Evolutionary conservation across 2,329 filamentous ascomycete genomes (phyloP), one percentile per base, ranked within the genome.

Genomic region (Acrodontium crateriforme): DNA sequence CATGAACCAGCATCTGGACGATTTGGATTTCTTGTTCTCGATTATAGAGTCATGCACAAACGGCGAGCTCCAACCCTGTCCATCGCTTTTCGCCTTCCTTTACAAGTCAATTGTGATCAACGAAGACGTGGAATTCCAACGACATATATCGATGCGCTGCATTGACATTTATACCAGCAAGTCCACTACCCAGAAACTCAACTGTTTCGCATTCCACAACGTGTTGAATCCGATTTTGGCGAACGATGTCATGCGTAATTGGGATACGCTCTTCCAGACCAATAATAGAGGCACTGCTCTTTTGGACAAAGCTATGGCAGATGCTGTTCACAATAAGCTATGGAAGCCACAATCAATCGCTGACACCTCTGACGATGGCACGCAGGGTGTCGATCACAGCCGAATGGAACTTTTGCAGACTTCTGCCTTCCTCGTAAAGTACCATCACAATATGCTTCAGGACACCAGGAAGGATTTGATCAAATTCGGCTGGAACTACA

Each of bases 401-500:
- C 71, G 89, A 10, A 93, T 95, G 73, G 91, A 98, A 50, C 70
- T 94, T 7, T 69, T 99, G 24, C 91, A 99, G 52, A 69, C 95
- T 24, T 94, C 89, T 5, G 85, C 89, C 0, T 74, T 98, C 62
- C 65, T 98, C 20, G 78, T 98, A 55, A 98, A 98, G 50, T 92
- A 95, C 46, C 83, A 98, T 46, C 75, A 87, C 46, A 71, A 72
- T 17, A 79, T 84, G 29, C 69, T 98, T 2, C 80, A 91, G 41
- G 89, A 95, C 46, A 77, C 82, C 2, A 75, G 91, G 19, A 98
- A 98, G 55, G 89, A 98, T 39, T 87, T 98, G 37, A 98, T 98
- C 49, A 95, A 94, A 56, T 98, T 95, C 55, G 85, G 84, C 3
- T 99, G 89, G 89, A 93, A 85, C 11, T 95, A 93, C 50, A 98